Evolutionary conservation across 345 rosid genomes (phyloP), one percentile per base, ranked within the genome.

Genomic region (Brassica cretica): DNA sequence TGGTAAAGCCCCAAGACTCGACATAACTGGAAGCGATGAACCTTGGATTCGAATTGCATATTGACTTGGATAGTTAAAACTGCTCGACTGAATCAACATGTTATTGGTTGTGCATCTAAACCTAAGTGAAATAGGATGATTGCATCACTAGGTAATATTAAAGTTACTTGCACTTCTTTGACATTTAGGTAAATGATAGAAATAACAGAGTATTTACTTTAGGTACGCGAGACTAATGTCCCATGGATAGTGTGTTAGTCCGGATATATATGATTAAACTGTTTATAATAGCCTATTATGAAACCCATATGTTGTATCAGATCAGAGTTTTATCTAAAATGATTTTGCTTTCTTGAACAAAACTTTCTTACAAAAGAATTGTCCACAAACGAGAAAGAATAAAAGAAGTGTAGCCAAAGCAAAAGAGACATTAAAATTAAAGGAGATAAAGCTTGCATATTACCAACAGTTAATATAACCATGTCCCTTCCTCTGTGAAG

Each of bases 291-390:
- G 53, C 15, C n/a, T 12, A 11, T 44, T 12, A 12, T 12, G 53
- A 44, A 44, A 44, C 53, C 53, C 6, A 44, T 44, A 11, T 44
- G 15, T 11, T 44, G 6, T 44, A 46, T 46, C 55, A 46, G 55
- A 46, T 4, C 6, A 14, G 5, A 46, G 16, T 46, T 14, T 46
- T 14, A 14, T 46, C 55, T 46, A 11, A 11, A 11, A 46, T 46
- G 55, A 68, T n/a, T 68, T 29, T 68, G 35, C 68, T 30, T 44
- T 46, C 65, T 60, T 46, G 18, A 69, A 68, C 69, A 61, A 60
- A 66, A 73, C 80, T 82, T 88, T 80, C 83, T 86, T 81, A 80
- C 90, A 76, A 89, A 89, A 88, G 91, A 87, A 85, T 85, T 75
- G 77, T 11, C 72, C 72, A 65, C 71, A 80, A 78, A 82, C 70